Conservation (phyloP, 345 rosid genomes). For the Draba incana region DNA sequence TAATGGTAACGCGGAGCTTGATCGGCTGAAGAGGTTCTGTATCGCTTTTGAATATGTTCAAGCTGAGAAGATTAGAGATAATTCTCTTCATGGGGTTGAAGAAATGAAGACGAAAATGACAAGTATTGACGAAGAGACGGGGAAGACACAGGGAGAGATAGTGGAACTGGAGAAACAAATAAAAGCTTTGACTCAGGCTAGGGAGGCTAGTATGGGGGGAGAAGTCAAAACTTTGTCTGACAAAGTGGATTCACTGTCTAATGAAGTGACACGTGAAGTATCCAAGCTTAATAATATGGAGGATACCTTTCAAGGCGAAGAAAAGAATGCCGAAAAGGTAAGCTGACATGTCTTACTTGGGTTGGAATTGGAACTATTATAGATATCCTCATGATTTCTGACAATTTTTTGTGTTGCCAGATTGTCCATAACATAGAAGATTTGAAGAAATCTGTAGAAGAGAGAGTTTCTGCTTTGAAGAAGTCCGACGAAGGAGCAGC, state of each 20-base stretch:
- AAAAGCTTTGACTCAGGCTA: slow-evolving; percentile 66
- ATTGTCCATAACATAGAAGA: slow-evolving; percentile 73
- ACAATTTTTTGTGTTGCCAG: slow-evolving; percentile 49
- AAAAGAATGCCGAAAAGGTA: slow-evolving; percentile 78
- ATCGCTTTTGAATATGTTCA: slow-evolving; percentile 35
- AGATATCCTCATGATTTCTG: slow-evolving; percentile 17
- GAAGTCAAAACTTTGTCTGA: slow-evolving; percentile 75
- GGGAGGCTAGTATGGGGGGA: slow-evolving; percentile 94
- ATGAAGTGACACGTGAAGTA: slow-evolving; percentile 68
- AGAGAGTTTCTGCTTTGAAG: slow-evolving; percentile 68
- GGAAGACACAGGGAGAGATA: slow-evolving; percentile 48
- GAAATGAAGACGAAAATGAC: slow-evolving; percentile 56
- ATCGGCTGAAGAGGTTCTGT: slow-evolving; percentile 23
- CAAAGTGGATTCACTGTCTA: slow-evolving; percentile 75
- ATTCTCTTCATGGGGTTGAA: slow-evolving; percentile 15
- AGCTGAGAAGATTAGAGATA: slow-evolving; percentile 28
- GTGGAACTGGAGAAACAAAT: slow-evolving; percentile 66
- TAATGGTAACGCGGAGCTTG: slow-evolving; percentile 51
- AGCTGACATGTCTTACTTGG: slow-evolving; percentile 1
- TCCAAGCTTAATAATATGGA: slow-evolving; percentile 77
- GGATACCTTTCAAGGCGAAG: slow-evolving; percentile 75
- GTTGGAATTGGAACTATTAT: slow-evolving; percentile 8
- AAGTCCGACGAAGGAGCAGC: slow-evolving; percentile 87
- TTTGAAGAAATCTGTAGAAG: slow-evolving; percentile 70
- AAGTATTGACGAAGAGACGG: slow-evolving; percentile 60